phyloP scores from a whole-genome alignment of 805 yeast genomes.

The Schwanniomyces yamadae region DNA sequence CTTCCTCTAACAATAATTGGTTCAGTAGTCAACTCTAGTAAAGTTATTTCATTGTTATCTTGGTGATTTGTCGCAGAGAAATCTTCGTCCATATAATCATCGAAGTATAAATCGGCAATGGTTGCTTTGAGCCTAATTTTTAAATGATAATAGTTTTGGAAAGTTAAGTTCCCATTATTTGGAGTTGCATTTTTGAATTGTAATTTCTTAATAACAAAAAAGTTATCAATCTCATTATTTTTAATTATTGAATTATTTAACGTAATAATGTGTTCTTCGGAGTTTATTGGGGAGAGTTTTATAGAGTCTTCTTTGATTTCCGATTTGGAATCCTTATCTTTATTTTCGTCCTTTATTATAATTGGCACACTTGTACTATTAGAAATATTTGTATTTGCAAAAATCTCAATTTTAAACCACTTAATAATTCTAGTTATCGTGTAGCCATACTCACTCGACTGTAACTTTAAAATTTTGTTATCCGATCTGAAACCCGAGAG shows the following conservation, averaged over 20 bases:
- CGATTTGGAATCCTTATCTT: conserved; percentile 18
- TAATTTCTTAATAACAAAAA: conserved; percentile 37
- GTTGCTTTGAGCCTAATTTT: conserved; percentile 33
- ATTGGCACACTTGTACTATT: conserved; percentile 30
- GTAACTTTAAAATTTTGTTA: conserved; percentile 28
- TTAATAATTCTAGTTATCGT: conserved; percentile 36
- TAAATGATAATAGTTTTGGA: conserved; percentile 47
- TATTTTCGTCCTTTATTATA: conserved; percentile 20
- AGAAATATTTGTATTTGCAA: conserved; percentile 34
- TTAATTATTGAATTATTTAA: conserved; percentile 22
- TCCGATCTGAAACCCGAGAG: conserved; percentile 23
- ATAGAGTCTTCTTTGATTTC: conserved; percentile 15
- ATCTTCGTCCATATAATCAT: conserved; percentile 36
- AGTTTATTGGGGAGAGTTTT: conserved; percentile 16
- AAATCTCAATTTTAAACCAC: conserved; percentile 36
- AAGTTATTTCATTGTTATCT: conserved; percentile 27
- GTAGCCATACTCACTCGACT: conserved; percentile 36
- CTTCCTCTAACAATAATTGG: conserved; percentile 61
- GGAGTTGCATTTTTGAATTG: conserved; percentile 55
- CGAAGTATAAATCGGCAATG: conserved; percentile 38
- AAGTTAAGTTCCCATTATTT: conserved; percentile 46
- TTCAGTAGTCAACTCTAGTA: conserved; percentile 32
- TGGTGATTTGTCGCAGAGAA: conserved; percentile 13
- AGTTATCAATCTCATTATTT: conserved; percentile 26
- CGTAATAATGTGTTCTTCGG: conserved; percentile 24